Evolutionary conservation across 257 asterid genomes (phyloP).

Genomic region (Vinca minor): DNA sequence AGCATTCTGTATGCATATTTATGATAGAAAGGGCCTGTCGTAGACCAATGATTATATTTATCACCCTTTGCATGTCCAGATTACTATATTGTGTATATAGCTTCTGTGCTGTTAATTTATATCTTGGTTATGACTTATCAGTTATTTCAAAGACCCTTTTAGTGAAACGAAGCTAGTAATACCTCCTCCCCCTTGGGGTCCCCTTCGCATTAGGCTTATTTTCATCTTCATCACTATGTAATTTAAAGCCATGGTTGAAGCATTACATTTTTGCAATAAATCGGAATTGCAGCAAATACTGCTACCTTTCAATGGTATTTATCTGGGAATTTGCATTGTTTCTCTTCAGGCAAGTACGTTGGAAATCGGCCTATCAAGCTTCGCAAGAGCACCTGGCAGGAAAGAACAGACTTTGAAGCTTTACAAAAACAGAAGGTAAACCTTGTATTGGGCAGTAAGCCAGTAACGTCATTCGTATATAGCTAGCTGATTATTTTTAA

Average conservation of each 20-base stretch:
- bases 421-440: slow-evolving; percentile 63
- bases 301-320: too few relatives aligned
- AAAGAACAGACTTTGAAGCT: slow-evolving; percentile 66
- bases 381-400: slow-evolving; percentile 91
- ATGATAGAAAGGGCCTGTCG: background rate
- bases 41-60: background rate
- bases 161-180: background rate
- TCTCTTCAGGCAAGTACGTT: slow-evolving; percentile 69
- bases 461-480: too few relatives aligned
- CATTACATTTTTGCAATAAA: too few relatives aligned
- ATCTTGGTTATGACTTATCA: too few relatives aligned
- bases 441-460: background rate
- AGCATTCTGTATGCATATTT: background rate
- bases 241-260: too few relatives aligned
- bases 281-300: too few relatives aligned
- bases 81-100: background rate
- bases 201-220: too few relatives aligned
- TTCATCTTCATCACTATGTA: background rate
- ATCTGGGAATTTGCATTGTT: slow-evolving; percentile 2
- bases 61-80: background rate
- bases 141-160: too few relatives aligned
- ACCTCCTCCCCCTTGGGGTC: background rate
- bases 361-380: slow-evolving; percentile 95
- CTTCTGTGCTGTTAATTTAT: too few relatives aligned
- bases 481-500: background rate